phyloP scores from a whole-genome alignment of 176 grass and related monocot genomes.

The Oryza glaberrima region DNA sequence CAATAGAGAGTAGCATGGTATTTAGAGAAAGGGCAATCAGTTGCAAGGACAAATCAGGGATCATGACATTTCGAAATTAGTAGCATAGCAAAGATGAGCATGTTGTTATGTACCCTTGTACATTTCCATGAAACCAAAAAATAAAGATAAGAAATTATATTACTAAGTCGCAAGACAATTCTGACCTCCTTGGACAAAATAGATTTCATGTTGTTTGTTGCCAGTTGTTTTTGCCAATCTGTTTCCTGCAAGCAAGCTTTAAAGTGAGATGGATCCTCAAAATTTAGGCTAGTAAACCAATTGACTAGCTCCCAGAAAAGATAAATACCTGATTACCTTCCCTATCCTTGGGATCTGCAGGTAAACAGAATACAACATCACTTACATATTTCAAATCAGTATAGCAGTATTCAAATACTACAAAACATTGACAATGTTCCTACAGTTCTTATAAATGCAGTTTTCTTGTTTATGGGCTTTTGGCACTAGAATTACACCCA shows the following conservation, averaged over 20 bases:
- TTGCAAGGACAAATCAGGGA: neutral
- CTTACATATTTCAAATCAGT: constrained; percentile 17
- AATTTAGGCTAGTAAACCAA: constrained; percentile 21
- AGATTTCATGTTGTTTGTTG: constrained; percentile 68
- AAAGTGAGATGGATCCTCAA: constrained; percentile 25
- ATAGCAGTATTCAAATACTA: constrained; percentile 5
- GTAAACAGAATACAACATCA: constrained; percentile 28
- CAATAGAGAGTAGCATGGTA: neutral
- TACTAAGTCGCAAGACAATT: constrained; percentile 14
- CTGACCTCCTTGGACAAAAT: constrained; percentile 87
- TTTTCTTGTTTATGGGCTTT: constrained; percentile 8
- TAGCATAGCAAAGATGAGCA: neutral
- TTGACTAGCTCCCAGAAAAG: neutral
- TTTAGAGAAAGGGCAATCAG: neutral
- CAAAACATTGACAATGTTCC: neutral
- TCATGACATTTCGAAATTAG: neutral
- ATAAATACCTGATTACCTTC: constrained; percentile 63
- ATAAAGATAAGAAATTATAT: neutral
- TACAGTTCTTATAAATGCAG: neutral
- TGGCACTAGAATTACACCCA: neutral
- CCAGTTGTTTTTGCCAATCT: constrained; percentile 68
- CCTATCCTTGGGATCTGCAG: constrained; percentile 60
- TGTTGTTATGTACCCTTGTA: neutral
- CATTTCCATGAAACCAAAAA: neutral
- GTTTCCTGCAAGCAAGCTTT: constrained; percentile 47